These are phyloP conservation scores for Serendipita indica DNA, from an alignment of 768 basidiomycete species.

Conservation along the genomic window DNA sequence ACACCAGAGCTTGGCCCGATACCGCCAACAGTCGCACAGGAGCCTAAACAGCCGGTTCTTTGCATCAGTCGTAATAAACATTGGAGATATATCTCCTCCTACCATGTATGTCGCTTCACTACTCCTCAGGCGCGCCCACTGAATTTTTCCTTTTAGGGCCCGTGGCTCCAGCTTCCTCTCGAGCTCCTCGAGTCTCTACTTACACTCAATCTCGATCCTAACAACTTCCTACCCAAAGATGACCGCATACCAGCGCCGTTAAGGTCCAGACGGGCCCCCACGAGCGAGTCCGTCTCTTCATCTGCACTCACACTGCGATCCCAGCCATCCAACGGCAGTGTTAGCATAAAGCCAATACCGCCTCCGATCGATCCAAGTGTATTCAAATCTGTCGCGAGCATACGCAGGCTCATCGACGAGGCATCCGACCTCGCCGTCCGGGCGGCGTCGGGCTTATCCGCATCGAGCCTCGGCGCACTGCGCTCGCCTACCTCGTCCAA, in stretches of 20 bases:
- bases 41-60: constrained; percentile 44
- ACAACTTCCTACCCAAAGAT: constrained; percentile 34
- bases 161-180: constrained; percentile 79
- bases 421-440: constrained; percentile 79
- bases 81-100: constrained; percentile 86
- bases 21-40: constrained; percentile 28
- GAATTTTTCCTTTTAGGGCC: constrained; percentile 40
- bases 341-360: constrained; percentile 54
- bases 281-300: constrained; percentile 14
- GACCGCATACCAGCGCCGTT: constrained; percentile 31
- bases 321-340: constrained; percentile 36
- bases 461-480: constrained; percentile 56
- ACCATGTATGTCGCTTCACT: constrained; percentile 45
- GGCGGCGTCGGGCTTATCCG: constrained; percentile 69
- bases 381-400: constrained; percentile 57
- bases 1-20: constrained; percentile 21
- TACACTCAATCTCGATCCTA: constrained; percentile 60
- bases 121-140: neutral
- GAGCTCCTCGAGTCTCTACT: constrained; percentile 75
- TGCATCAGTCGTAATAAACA: constrained; percentile 90
- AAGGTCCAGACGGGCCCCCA: constrained; percentile 22
- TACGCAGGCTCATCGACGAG: constrained; percentile 75
- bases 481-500: constrained; percentile 25
- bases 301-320: constrained; percentile 32
- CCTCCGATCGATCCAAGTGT: constrained; percentile 85